Evolutionary conservation across 2,329 filamentous ascomycete species (phyloP).

Genomic region (Rhynchosporium agropyri): DNA sequence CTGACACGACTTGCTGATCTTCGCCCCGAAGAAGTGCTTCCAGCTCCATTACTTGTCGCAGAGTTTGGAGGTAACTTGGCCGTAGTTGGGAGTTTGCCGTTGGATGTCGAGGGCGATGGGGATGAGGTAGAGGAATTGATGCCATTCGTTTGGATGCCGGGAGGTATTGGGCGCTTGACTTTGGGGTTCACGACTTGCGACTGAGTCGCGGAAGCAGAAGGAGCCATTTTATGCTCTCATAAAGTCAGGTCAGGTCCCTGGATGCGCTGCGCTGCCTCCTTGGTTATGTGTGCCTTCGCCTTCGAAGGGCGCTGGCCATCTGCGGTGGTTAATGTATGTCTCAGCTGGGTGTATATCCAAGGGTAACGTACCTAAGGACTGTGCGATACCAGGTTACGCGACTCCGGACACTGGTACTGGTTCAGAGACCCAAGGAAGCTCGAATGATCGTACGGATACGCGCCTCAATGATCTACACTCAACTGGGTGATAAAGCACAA

Average conservation of each 20-base stretch:
- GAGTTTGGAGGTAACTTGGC: slow-evolving; percentile 55
- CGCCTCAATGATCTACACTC: slow-evolving; percentile 13
- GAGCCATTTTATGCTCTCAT: slow-evolving; percentile 36
- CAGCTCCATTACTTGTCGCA: slow-evolving; percentile 50
- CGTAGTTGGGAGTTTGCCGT: slow-evolving; percentile 55
- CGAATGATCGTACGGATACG: neutral
- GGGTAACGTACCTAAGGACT: slow-evolving; percentile 2
- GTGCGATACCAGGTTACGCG: neutral
- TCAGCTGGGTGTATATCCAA: neutral
- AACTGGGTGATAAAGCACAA: neutral
- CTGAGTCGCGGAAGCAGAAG: slow-evolving; percentile 37
- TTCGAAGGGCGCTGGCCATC: slow-evolving; percentile 29
- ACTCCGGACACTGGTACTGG: neutral
- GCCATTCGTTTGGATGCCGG: slow-evolving; percentile 53
- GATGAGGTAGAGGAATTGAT: slow-evolving; percentile 53
- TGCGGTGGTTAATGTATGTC: slow-evolving; percentile 1
- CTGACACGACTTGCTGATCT: slow-evolving; percentile 60
- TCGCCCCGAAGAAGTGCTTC: slow-evolving; percentile 43
- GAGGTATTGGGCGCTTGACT: slow-evolving; percentile 68
- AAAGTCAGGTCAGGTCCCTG: neutral
- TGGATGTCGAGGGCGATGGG: slow-evolving; percentile 54
- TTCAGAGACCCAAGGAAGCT: neutral
- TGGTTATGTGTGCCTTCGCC: slow-evolving; percentile 30
- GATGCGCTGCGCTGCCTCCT: slow-evolving; percentile 27
- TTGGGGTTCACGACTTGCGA: slow-evolving; percentile 47